Evolutionary conservation across 345 rosid species (phyloP).

Genomic region (Euclidium syriacum): DNA sequence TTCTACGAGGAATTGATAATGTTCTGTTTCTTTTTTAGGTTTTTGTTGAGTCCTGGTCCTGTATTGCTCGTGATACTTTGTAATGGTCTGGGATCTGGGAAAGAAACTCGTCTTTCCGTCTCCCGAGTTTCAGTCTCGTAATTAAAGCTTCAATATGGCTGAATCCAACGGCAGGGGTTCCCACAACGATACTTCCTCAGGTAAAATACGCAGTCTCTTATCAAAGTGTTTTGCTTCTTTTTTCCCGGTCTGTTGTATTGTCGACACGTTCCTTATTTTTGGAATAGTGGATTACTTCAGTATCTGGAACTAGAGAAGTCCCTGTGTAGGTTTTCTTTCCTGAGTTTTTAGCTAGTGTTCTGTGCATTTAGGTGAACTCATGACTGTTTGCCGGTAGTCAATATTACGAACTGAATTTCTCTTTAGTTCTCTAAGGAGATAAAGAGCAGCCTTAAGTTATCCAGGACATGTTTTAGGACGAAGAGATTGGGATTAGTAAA

Average conservation of each 20-base stretch:
- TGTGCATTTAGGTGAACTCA: background rate
- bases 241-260: background rate
- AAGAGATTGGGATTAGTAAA: background rate
- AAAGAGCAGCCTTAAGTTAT: constrained; percentile 11
- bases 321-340: background rate
- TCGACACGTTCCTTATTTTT: background rate
- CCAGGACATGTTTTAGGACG: constrained; percentile 5
- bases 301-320: background rate
- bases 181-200: constrained; percentile 22
- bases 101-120: background rate
- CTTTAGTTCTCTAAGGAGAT: background rate
- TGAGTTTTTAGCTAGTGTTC: background rate
- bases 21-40: background rate
- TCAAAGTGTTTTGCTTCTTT: background rate
- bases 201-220: constrained; percentile 3
- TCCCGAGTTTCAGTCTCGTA: constrained; percentile 2
- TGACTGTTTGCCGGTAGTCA: background rate
- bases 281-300: background rate
- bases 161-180: constrained; percentile 22
- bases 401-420: background rate
- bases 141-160: constrained; percentile 15
- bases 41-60: background rate
- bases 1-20: background rate
- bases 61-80: background rate
- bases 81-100: constrained; percentile 16